These are phyloP conservation scores for Ophiostoma montium DNA, from an alignment of 2,329 filamentous ascomycete species.

Conservation along the genomic window DNA sequence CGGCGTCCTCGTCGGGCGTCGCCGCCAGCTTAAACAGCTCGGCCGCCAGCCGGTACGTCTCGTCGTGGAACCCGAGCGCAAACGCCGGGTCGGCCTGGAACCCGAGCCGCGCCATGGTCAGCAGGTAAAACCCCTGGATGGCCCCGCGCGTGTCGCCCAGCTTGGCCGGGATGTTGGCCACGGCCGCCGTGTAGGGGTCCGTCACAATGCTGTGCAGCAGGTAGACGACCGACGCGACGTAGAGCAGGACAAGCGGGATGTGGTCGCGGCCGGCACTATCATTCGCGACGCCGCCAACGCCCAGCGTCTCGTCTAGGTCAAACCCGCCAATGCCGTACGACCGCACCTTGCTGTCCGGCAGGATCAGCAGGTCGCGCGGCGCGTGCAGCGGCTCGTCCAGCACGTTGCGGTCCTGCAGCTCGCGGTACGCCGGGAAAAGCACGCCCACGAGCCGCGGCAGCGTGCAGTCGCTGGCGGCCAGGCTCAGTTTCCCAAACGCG, in stretches of 20 bases:
- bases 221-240: slow-evolving; percentile 33
- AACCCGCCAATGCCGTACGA: slow-evolving; percentile 12
- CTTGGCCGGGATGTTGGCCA: slow-evolving; percentile 54
- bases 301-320: slow-evolving; percentile 5
- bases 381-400: slow-evolving; percentile 7
- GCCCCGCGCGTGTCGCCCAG: slow-evolving; percentile 56
- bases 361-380: background rate
- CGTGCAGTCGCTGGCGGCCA: slow-evolving; percentile 54
- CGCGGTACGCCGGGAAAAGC: slow-evolving; percentile 9
- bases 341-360: slow-evolving; percentile 2
- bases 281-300: too few relatives aligned
- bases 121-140: slow-evolving; percentile 60
- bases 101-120: slow-evolving; percentile 68
- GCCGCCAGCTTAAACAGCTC: slow-evolving; percentile 67
- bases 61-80: slow-evolving; percentile 32
- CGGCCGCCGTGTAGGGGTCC: slow-evolving; percentile 28
- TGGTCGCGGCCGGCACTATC: background rate
- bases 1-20: slow-evolving; percentile 53
- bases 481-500: slow-evolving; percentile 46
- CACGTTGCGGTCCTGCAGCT: slow-evolving; percentile 8
- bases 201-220: slow-evolving; percentile 40
- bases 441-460: slow-evolving; percentile 54
- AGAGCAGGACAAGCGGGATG: slow-evolving; percentile 23
- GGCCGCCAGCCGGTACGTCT: slow-evolving; percentile 68
- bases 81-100: slow-evolving; percentile 60